phyloP scores from a whole-genome alignment of 2,329 filamentous ascomycete species.

The Fusarium fujikuroi region DNA sequence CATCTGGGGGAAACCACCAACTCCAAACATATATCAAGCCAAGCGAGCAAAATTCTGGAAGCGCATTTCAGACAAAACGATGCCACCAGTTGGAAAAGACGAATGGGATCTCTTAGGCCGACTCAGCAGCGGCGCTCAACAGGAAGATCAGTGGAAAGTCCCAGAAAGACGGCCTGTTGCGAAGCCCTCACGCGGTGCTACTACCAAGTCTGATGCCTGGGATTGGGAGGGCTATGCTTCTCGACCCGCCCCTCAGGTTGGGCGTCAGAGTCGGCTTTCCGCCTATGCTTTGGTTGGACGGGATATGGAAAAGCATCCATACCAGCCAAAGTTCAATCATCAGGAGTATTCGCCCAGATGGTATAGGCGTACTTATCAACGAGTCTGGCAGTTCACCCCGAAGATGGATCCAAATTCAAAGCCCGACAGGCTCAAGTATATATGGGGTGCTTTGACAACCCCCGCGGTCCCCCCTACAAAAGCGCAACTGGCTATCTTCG shows the following conservation, averaged over 20 bases:
- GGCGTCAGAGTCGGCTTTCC: conserved; percentile 50
- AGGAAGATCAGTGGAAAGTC: conserved; percentile 50
- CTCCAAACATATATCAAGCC: conserved; percentile 52
- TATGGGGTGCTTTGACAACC: conserved; percentile 57
- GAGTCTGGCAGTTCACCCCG: conserved; percentile 58
- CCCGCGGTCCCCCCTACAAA: conserved; percentile 46
- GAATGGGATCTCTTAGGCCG: conserved; percentile 68
- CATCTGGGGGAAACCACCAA: conserved; percentile 60
- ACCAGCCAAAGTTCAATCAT: conserved; percentile 48
- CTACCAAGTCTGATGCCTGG: conserved; percentile 43
- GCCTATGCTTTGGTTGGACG: conserved; percentile 36
- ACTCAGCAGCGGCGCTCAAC: conserved; percentile 56
- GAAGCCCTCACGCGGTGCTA: neutral
- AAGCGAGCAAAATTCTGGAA: conserved; percentile 62
- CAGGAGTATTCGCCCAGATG: conserved; percentile 52
- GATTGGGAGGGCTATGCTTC: conserved; percentile 58
- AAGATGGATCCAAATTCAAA: conserved; percentile 52
- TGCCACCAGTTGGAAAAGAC: conserved; percentile 63
- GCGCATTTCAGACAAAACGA: conserved; percentile 55
- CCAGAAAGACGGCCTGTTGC: conserved; percentile 48
- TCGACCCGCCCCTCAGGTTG: conserved; percentile 52
- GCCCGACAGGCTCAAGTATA: conserved; percentile 49
- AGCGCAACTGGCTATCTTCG: conserved; percentile 59
- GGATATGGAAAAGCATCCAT: conserved; percentile 51
- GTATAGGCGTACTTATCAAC: conserved; percentile 60